Evolutionary conservation across 179 eudicot genomes (phyloP).

Genomic region (Silene vulgaris): DNA sequence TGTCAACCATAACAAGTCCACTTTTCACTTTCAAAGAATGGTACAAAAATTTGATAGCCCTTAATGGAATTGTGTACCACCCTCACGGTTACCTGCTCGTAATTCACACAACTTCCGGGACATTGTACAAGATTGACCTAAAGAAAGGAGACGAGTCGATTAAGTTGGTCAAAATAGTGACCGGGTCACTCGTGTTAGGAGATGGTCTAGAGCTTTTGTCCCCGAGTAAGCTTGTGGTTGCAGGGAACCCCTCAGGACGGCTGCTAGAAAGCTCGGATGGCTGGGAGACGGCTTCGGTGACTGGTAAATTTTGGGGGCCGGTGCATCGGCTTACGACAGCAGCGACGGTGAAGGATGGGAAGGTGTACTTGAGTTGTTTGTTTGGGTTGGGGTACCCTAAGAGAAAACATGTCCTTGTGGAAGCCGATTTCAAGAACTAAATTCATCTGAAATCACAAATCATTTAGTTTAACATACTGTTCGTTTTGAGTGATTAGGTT

Average conservation of each 20-base stretch:
- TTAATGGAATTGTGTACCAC: constrained; percentile 81
- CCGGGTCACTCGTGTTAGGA: constrained; percentile 44
- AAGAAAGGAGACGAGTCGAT: constrained; percentile 31
- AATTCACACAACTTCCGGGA: constrained; percentile 61
- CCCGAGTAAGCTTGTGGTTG: constrained; percentile 59
- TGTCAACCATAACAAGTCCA: constrained; percentile 48
- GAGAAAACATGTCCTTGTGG: constrained; percentile 66
- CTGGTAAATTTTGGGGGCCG: constrained; percentile 41
- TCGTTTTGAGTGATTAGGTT: background rate
- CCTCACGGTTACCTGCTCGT: constrained; percentile 75
- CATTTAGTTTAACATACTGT: too few relatives aligned
- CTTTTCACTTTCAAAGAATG: constrained; percentile 63
- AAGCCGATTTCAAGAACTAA: constrained; percentile 48
- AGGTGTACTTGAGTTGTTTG: constrained; percentile 62
- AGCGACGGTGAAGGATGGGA: constrained; percentile 70
- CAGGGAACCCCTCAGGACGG: constrained; percentile 50
- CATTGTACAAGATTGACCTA: constrained; percentile 51
- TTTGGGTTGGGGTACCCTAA: constrained; percentile 77
- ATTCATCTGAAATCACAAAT: background rate
- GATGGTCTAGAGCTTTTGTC: constrained; percentile 80
- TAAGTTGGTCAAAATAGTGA: constrained; percentile 39
- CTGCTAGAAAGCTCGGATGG: constrained; percentile 66
- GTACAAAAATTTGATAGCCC: constrained; percentile 61
- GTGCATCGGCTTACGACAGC: constrained; percentile 59
- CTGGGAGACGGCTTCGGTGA: constrained; percentile 61